phyloP scores from a whole-genome alignment of 345 rosid species.

The Microcos paniculata region DNA sequence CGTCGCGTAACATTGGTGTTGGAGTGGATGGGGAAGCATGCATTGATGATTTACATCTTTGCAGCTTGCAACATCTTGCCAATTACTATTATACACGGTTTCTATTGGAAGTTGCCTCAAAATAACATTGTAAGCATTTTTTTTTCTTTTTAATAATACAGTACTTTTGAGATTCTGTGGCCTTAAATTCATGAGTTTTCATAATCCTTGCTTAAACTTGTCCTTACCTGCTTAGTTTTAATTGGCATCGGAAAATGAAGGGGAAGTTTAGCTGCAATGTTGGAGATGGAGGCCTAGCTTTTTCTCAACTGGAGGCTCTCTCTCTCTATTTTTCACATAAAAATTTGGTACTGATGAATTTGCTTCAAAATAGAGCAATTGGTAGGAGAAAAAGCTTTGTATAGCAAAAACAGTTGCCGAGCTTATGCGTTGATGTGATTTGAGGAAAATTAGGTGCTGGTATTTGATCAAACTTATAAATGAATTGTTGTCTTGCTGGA shows the following conservation, averaged over 20 bases:
- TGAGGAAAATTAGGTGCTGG: not conserved
- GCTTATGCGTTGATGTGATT: not conserved
- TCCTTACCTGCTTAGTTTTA: constrained; percentile 39
- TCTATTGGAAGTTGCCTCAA: constrained; percentile 67
- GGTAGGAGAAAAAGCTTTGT: not conserved
- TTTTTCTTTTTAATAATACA: too few species aligned
- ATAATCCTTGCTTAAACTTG: not conserved
- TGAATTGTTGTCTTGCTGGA: too few species aligned
- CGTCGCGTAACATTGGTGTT: constrained; percentile 44
- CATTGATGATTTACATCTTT: constrained; percentile 58
- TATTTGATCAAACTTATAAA: too few species aligned
- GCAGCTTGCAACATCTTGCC: constrained; percentile 69
- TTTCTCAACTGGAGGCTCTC: not conserved
- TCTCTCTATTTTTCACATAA: not conserved
- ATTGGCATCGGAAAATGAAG: constrained; percentile 44
- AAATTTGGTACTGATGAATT: not conserved
- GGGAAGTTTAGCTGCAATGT: not conserved
- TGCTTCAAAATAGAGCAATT: not conserved
- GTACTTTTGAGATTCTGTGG: too few species aligned
- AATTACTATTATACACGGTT: constrained; percentile 65
- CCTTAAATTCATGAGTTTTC: not conserved
- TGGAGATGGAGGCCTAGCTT: not conserved
- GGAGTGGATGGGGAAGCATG: constrained; percentile 89
- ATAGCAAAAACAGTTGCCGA: not conserved
- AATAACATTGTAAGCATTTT: constrained; percentile 65